Percentiles rank a stretch among this genome's conserved stretches.
These are phyloP conservation scores for Coniochaeta hoffmannii DNA, from an alignment of 2,329 filamentous ascomycete species.

Conservation along the genomic window DNA sequence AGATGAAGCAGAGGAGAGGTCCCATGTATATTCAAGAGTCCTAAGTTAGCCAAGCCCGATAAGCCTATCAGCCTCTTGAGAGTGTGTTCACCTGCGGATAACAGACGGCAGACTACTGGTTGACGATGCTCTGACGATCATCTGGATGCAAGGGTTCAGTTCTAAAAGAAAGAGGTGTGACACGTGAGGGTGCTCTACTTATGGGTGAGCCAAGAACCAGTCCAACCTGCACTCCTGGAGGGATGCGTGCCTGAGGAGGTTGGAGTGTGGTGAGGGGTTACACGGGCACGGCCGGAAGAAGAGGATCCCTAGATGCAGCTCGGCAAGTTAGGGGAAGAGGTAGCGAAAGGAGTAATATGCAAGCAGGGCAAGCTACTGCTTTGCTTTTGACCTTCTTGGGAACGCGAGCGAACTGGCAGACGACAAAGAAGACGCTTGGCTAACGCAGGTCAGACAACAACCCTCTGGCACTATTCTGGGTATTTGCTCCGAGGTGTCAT, in stretches of 20 bases:
- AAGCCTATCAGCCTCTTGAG: not conserved
- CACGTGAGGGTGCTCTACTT: slow-evolving; percentile 3
- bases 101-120: not conserved
- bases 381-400: not conserved
- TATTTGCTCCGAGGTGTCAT: not conserved
- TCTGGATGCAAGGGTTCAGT: slow-evolving; percentile 2
- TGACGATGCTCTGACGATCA: not conserved
- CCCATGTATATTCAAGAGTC: too few species aligned
- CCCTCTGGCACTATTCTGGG: not conserved
- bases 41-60: too few species aligned
- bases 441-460: not conserved
- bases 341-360: not conserved
- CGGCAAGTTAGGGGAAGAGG: not conserved
- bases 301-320: not conserved
- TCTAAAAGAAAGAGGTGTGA: not conserved
- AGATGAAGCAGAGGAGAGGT: not conserved
- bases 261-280: not conserved
- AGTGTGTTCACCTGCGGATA: slow-evolving; percentile 2
- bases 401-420: not conserved
- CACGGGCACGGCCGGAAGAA: not conserved
- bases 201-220: slow-evolving; percentile 2
- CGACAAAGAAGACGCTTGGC: not conserved
- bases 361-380: slow-evolving; percentile 1
- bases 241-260: not conserved
- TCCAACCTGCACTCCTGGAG: too few species aligned